Conservation (phyloP, 768 basidiomycete genomes). For the Boletus coccyginus region DNA sequence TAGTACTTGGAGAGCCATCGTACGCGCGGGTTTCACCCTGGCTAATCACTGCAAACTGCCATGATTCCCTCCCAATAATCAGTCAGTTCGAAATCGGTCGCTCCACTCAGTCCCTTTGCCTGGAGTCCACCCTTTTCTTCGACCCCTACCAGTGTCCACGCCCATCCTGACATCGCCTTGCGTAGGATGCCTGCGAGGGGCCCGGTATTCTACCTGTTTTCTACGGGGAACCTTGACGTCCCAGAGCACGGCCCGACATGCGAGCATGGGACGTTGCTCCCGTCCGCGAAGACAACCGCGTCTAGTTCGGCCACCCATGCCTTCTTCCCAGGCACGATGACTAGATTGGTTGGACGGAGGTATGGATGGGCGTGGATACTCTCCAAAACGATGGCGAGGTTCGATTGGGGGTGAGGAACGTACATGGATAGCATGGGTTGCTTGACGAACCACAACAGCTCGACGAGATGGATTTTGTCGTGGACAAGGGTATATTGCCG, state of each 20-base stretch:
- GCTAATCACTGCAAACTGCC: too few species aligned
- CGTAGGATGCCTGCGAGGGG: constrained; percentile 29
- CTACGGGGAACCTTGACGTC: constrained; percentile 80
- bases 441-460: too few species aligned
- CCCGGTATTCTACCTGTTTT: too few species aligned
- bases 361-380: constrained; percentile 63
- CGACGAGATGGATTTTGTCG: too few species aligned
- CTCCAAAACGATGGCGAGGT: constrained; percentile 61
- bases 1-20: too few species aligned
- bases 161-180: constrained; percentile 47
- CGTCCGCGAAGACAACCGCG: constrained; percentile 65
- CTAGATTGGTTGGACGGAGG: constrained; percentile 63
- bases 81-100: constrained; percentile 80
- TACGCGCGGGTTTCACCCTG: too few species aligned
- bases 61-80: constrained; percentile 95
- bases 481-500: too few species aligned
- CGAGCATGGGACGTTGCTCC: constrained; percentile 78
- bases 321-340: constrained; percentile 57
- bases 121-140: constrained; percentile 49
- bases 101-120: constrained; percentile 45
- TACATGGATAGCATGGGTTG: too few species aligned
- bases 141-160: constrained; percentile 39
- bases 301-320: constrained; percentile 79
- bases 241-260: constrained; percentile 75
- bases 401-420: too few species aligned